These are phyloP conservation scores for Leishmania braziliensis DNA, from an alignment of 208 protist species.

Conservation along the genomic window DNA sequence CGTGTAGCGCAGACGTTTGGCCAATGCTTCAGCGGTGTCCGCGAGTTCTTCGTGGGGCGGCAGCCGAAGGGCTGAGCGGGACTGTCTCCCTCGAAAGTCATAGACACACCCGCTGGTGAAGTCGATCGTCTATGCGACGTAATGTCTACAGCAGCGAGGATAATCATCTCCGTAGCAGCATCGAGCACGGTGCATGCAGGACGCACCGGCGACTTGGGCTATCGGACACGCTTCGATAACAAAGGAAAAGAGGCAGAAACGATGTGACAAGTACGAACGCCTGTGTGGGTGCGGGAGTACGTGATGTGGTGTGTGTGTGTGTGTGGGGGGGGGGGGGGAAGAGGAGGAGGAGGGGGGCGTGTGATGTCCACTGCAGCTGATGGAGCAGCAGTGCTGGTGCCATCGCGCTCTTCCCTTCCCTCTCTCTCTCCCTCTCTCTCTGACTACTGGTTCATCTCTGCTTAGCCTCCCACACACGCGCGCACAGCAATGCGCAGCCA, in stretches of 20 bases:
- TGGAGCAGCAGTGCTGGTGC: not conserved
- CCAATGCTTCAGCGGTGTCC: constrained; percentile 70
- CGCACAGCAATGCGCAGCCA: not conserved
- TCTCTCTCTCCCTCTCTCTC: not conserved
- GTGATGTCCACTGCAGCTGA: not conserved
- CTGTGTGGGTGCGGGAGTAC: not conserved
- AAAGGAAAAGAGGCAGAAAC: not conserved
- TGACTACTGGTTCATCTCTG: not conserved
- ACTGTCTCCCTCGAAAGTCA: not conserved
- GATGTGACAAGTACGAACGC: not conserved
- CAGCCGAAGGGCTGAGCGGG: not conserved
- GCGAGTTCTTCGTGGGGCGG: constrained; percentile 55
- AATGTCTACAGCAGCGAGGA: no score
- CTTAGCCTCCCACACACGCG: not conserved
- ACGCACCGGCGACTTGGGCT: not conserved
- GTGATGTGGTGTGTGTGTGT: no score
- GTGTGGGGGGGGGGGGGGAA: no score
- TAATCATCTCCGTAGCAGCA: not conserved
- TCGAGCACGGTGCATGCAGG: not conserved
- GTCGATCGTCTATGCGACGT: not conserved
- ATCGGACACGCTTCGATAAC: not conserved
- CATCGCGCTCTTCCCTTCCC: not conserved
- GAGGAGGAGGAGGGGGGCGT: no score
- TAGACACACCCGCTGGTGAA: not conserved
- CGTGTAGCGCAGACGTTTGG: constrained; percentile 46